Evolutionary conservation across 2,329 filamentous ascomycete genomes (phyloP), one percentile per base, ranked within the genome.

Genomic region (Stylonectria norvegica): DNA sequence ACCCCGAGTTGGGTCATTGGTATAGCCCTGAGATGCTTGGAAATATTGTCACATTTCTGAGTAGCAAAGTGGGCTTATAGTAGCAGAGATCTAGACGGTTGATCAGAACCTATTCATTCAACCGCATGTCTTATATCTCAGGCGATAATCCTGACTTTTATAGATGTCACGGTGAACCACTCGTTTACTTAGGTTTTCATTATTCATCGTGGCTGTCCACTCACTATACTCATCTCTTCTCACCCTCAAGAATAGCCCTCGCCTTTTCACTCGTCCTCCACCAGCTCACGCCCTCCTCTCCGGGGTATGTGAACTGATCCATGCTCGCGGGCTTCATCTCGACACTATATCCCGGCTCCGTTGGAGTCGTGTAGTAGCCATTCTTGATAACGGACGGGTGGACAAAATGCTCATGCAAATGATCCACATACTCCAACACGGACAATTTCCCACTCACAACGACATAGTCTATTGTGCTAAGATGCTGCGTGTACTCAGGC

Each of bases 311-410:
- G 61, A 76, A 95, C 53, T 66, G 67, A 49, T 89, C 86, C 88
- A 95, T 93, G 63, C 86, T 93, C 51, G 83, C 86, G 4, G 81
- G 68, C 78, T 87, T 91, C 89, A 95, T 95, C 78, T 95, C 88
- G 3, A 95, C 89, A 59, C 86, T 90, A 65, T 95, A 95, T 0
- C 89, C 89, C 0, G 89, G 76, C 61, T 89, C 82, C 48, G 70
- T 83, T 0, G 90, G 89, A 1, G 90, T 95, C 52, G 86, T 85
- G 68, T 94, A 94, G 66, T 89, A 93, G 4, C 89, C 90, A 52
- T 89, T 83, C 67, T 83, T 81, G 56, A 95, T 88, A 41, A 83
- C 76, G 2, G 81, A 78, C 1, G 89, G 89, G 64, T 95, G 78
- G 59, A 88, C 71, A 64, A 95, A 95, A 69, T 95, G 89, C 75